phyloP scores from a whole-genome alignment of 2,329 filamentous ascomycete species.

The Pyrenochaeta sp. region DNA sequence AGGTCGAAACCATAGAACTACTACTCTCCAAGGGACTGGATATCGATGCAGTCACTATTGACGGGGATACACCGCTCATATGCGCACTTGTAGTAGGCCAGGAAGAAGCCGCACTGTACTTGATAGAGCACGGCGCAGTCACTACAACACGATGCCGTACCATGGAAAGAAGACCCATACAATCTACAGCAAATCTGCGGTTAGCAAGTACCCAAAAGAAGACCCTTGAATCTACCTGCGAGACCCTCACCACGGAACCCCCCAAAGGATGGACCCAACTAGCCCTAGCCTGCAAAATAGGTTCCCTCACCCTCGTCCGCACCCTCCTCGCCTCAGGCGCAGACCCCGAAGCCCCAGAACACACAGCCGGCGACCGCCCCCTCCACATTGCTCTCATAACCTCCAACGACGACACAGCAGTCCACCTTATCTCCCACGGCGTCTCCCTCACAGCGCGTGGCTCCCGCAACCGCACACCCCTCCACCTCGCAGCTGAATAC shows the following conservation, averaged over 20 bases:
- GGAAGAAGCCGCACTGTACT: constrained; percentile 17
- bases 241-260: constrained; percentile 12
- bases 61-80: constrained; percentile 25
- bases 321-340: constrained; percentile 28
- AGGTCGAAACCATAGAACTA: constrained; percentile 11
- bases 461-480: constrained; percentile 1
- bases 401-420: constrained; percentile 12
- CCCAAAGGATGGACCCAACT: constrained; percentile 19
- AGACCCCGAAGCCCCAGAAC: constrained; percentile 17
- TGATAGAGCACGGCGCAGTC: constrained; percentile 20
- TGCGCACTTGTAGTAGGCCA: constrained; percentile 18
- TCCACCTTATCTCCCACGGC: constrained; percentile 15
- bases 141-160: constrained; percentile 6
- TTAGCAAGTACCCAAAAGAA: no score
- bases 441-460: not conserved
- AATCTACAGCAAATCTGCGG: not conserved
- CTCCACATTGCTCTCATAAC: constrained; percentile 28
- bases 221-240: not conserved
- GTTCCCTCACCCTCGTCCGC: constrained; percentile 12
- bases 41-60: constrained; percentile 16
- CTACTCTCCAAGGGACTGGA: constrained; percentile 13
- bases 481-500: constrained; percentile 6
- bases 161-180: constrained; percentile 16
- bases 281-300: constrained; percentile 18
- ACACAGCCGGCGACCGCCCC: constrained; percentile 13